These are phyloP conservation scores for Porogramme epimiltina DNA, from an alignment of 1,284 basidiomycete genomes.

Conservation along the genomic window DNA sequence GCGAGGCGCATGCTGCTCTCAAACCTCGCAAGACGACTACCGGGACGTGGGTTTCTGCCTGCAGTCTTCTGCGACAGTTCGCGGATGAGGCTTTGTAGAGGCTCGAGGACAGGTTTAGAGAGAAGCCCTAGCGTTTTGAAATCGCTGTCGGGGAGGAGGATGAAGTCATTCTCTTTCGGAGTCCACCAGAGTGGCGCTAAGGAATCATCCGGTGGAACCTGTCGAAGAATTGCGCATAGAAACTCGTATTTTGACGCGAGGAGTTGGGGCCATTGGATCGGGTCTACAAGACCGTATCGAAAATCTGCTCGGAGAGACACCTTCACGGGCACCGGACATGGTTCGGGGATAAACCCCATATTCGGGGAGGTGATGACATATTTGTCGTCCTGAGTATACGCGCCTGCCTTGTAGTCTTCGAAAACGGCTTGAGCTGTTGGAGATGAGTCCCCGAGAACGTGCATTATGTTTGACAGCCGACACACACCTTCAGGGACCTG, in stretches of 20 bases:
- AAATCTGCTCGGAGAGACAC: slow-evolving; percentile 3
- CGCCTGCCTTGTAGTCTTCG: not conserved
- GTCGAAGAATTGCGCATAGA: not conserved
- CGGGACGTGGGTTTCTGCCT: too few relatives aligned
- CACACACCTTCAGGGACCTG: too few relatives aligned
- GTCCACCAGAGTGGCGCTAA: slow-evolving; percentile 1
- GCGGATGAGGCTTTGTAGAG: too few relatives aligned
- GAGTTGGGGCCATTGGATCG: slow-evolving; percentile 11
- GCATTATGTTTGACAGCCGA: too few relatives aligned
- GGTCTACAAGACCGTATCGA: slow-evolving; percentile 8
- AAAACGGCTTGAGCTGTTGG: too few relatives aligned
- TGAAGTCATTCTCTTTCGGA: not conserved
- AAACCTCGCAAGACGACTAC: not conserved
- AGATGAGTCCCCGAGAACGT: too few relatives aligned
- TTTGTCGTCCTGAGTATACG: not conserved
- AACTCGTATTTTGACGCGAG: not conserved
- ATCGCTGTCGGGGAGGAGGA: not conserved
- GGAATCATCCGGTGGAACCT: too few relatives aligned
- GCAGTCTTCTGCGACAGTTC: too few relatives aligned
- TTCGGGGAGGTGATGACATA: slow-evolving; percentile 11
- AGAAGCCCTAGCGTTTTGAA: slow-evolving; percentile 5
- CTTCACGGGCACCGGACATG: not conserved
- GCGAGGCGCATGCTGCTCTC: not conserved
- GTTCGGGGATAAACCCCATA: slow-evolving; percentile 6
- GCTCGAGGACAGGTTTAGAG: too few relatives aligned